phyloP scores from a whole-genome alignment of 2,329 filamentous ascomycete genomes.

The Ophiostoma pallidulum region DNA sequence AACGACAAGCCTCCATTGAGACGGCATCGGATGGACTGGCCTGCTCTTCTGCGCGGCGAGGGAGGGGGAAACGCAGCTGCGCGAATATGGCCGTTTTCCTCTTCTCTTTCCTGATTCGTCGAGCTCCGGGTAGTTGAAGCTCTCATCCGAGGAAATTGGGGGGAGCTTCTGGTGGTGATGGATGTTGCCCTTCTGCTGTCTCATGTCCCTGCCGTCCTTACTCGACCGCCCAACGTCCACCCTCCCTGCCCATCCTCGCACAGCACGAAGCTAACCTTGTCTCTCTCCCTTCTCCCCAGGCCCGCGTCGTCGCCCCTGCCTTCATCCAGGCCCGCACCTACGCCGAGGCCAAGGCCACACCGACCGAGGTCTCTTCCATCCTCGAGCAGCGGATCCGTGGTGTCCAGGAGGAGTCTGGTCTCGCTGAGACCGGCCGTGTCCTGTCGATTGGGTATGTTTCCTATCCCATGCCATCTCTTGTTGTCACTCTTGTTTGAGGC shows the following conservation, averaged over 20 bases:
- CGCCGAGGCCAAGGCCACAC: slow-evolving; percentile 89
- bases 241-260: not conserved
- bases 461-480: not conserved
- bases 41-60: too few species aligned
- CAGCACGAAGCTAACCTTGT: too few species aligned
- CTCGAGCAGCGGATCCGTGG: slow-evolving; percentile 98
- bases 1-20: too few species aligned
- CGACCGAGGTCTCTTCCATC: slow-evolving; percentile 98
- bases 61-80: too few species aligned
- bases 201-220: too few species aligned
- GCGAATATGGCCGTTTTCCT: too few species aligned
- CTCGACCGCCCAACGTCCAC: not conserved
- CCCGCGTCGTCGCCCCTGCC: slow-evolving; percentile 76
- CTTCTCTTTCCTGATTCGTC: too few species aligned
- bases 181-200: not conserved
- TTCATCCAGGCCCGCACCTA: slow-evolving; percentile 76
- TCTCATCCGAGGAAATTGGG: not conserved
- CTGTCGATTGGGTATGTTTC: slow-evolving; percentile 90
- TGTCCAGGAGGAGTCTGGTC: slow-evolving; percentile 90
- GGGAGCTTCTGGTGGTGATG: not conserved
- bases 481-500: not conserved
- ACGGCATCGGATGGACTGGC: too few species aligned
- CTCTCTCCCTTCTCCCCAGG: slow-evolving; percentile 36
- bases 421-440: slow-evolving; percentile 98
- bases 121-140: too few species aligned